Base-by-base conservation (phyloP, 371 early-diverging fungal species). In the Blastocladiella emersonii region DNA sequence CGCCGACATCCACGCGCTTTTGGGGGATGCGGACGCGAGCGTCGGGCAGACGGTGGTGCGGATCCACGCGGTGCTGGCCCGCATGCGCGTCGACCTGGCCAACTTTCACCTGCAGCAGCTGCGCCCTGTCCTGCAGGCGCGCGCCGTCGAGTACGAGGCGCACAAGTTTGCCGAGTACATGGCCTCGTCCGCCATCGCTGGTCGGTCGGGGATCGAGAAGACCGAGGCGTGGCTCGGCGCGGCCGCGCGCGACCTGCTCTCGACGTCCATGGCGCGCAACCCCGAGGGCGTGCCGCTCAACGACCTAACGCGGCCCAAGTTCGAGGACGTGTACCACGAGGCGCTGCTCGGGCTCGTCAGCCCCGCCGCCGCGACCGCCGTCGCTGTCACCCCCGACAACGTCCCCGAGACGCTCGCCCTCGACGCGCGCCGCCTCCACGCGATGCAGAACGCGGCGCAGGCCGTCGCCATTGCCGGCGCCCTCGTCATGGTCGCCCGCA, bases 71-170 rank as follows among this genome's bases (percentile, higher is more conserved):
- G 57, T 80, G 8, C 67, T 87, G 36, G 88, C 88, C 30, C 68
- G 74, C 30, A 89, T 90, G 91, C 76, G 75, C 41, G 70, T 88
- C 7, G 91, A 90, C 64, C 68, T 87, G n/a, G 75, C 82, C 61
- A 89, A 90, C 71, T 86, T 77, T 64, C 71, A 77, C 2, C 66
- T 89, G 19, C 76, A 78, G 43, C 67, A 77, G 0, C 62, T 88
- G n/a, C 79, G 85, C 0, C 88, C 87, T 1, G 74, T 78, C 61
- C 66, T 90, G 15, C 72, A 74, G 61, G 71, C 70, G 0, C 81
- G 85, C 27, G 88, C 86, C 5, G 82, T 83, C 34, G 81, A 80
- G 56, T 88, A 89, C 66, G 91, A 90, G 68, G 70, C 73, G 25
- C 61, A 65, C 15, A 81, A 83, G 62, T 90, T 90, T 68, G 77